A percentile compares a stretch with the other conserved stretches of the same genome.
These are phyloP conservation scores for Pseudopediastrum boryanum DNA, from an alignment of 139 green algal genomes.

Conservation along the genomic window DNA sequence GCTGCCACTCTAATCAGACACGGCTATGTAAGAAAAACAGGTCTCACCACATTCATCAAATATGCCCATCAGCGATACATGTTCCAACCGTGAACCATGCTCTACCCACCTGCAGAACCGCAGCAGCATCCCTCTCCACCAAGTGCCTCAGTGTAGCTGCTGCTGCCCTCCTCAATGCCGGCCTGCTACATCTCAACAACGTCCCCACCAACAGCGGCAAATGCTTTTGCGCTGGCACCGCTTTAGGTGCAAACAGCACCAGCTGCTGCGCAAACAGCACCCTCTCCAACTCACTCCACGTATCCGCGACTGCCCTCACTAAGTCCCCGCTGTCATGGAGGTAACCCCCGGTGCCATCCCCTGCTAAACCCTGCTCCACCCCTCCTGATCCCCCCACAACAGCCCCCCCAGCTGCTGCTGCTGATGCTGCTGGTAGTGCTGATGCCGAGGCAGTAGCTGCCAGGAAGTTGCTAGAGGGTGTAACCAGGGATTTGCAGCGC, in stretches of 20 bases:
- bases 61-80: too few relatives aligned
- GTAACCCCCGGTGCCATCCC: not conserved
- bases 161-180: constrained; percentile 80
- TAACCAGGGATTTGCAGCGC: constrained; percentile 61
- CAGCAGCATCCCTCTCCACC: constrained; percentile 72
- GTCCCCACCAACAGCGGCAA: constrained; percentile 69
- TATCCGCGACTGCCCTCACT: constrained; percentile 14
- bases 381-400: not conserved
- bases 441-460: not conserved
- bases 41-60: too few relatives aligned
- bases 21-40: too few relatives aligned
- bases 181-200: constrained; percentile 62
- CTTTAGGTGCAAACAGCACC: constrained; percentile 90
- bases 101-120: constrained; percentile 48
- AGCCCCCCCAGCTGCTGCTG: not conserved
- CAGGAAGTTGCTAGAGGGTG: not conserved
- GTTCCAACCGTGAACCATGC: too few relatives aligned
- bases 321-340: not conserved
- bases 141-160: constrained; percentile 89
- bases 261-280: constrained; percentile 96
- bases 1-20: too few relatives aligned
- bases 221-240: constrained; percentile 69
- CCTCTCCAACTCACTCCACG: constrained; percentile 38
- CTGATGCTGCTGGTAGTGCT: not conserved
- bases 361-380: not conserved